A percentile compares a stretch with the other conserved stretches of the same genome.
phyloP scores from a whole-genome alignment of 306 rosid species.

The Pachyrhizus erosus region DNA sequence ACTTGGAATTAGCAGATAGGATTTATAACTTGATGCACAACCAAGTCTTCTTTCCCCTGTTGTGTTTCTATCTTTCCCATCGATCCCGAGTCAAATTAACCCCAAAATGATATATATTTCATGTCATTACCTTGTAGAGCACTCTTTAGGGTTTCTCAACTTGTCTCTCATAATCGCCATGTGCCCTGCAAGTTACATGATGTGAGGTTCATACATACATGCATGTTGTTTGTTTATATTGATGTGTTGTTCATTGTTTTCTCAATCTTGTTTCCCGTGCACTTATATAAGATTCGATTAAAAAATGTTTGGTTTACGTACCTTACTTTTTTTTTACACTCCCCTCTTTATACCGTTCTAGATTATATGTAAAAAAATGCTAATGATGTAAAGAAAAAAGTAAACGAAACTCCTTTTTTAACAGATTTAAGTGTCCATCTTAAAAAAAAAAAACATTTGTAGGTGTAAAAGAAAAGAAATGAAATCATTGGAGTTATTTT shows the following conservation, averaged over 20 bases:
- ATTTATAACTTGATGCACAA: constrained; percentile 9
- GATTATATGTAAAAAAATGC: background rate
- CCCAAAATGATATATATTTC: background rate
- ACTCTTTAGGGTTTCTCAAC: constrained; percentile 1
- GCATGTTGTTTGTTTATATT: background rate
- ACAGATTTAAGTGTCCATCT: no score
- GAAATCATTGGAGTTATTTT: background rate
- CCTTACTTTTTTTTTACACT: background rate
- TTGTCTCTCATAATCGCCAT: background rate
- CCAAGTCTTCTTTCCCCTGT: background rate
- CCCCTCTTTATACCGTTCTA: background rate
- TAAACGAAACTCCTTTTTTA: background rate
- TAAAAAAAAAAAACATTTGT: no score
- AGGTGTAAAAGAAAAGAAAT: background rate
- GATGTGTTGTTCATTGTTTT: background rate
- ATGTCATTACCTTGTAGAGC: background rate
- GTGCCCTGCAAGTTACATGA: background rate
- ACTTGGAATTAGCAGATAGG: background rate
- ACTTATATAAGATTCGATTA: background rate
- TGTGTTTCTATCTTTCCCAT: background rate
- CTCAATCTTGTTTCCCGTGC: background rate
- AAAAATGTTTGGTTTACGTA: background rate
- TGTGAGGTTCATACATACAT: background rate
- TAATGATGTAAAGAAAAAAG: background rate
- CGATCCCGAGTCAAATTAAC: background rate